Evolutionary conservation across 441 rosid genomes (phyloP), one percentile per base, ranked within the genome.

Genomic region (Brassica hybrid): DNA sequence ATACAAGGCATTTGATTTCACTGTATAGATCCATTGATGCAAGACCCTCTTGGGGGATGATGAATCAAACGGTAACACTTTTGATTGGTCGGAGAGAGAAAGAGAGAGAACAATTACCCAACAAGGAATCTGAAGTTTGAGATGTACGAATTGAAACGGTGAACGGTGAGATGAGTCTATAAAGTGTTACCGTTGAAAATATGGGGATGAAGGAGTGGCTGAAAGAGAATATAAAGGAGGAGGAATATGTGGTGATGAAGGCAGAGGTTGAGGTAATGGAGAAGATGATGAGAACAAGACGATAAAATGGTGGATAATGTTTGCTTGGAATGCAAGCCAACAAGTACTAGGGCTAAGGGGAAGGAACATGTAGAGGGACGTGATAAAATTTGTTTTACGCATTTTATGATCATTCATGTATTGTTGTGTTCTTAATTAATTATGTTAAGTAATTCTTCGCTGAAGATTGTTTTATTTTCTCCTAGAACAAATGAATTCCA

Each of bases 201-300:
- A 75, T 82, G 9, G 92, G 88, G 36, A 85, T 91, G 79, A 82
- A 89, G 7, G 88, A 84, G 61, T 93, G 97, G 98, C 13, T 90
- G 27, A 87, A 70, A 61, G 84, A 82, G 79, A 90, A 88, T 45
- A 90, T 88, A 64, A 87, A 76, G 71, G 87, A 84, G 27, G 90
- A 79, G 1, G 91, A 93, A 60, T 91, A 79, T 13, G 93, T 91
- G 69, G 97, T 94, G 84, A 87, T 90, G 94, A 91, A 91, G 75
- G 96, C 97, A n/a, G 88, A 90, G 58, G 92, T 89, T 0, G 94
- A 90, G 69, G 85, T 85, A 7, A 92, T 90, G 69, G 93, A 89
- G 66, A 92, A 89, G 71, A 83, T 91, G 86, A 76, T 90, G 83
- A 87, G 75, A 90, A 82, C 73, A 83, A 80, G 64, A 83, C 88